A percentile compares a stretch with the other conserved stretches of the same genome.
Evolutionary conservation across 257 asterid genomes (phyloP).

Genomic region (Prunella vulgaris): DNA sequence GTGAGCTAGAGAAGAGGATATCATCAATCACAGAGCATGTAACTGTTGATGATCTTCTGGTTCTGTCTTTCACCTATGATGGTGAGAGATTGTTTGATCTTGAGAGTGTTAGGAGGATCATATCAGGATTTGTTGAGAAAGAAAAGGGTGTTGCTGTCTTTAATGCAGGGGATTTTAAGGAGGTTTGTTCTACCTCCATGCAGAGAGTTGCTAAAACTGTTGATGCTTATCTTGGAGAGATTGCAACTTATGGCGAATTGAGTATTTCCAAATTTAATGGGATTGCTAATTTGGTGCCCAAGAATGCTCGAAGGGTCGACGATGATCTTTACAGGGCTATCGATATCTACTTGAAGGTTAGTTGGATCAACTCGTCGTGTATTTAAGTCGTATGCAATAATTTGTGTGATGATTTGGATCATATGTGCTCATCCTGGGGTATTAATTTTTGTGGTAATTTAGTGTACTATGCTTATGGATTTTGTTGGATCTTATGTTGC

Average conservation of each 20-base stretch:
- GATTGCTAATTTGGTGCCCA: constrained; percentile 74
- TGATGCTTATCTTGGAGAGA: constrained; percentile 80
- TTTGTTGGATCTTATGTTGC: not conserved
- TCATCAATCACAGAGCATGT: constrained; percentile 63
- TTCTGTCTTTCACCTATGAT: constrained; percentile 67
- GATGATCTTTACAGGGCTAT: constrained; percentile 94
- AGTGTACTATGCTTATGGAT: not conserved
- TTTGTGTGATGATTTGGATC: not conserved
- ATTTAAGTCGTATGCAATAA: not conserved
- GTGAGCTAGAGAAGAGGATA: constrained; percentile 70
- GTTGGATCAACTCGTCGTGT: not conserved
- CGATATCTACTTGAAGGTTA: constrained; percentile 81
- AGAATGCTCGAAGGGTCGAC: constrained; percentile 68
- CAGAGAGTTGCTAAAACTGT: constrained; percentile 71
- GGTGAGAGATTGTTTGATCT: constrained; percentile 82
- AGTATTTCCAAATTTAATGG: constrained; percentile 81
- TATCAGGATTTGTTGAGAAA: constrained; percentile 75
- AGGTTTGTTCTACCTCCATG: constrained; percentile 62
- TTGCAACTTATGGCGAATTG: constrained; percentile 62
- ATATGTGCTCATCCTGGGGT: not conserved
- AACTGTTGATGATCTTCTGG: constrained; percentile 69
- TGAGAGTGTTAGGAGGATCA: constrained; percentile 79
- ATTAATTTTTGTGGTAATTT: not conserved
- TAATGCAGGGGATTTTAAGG: constrained; percentile 58
- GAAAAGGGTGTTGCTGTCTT: constrained; percentile 78